These are phyloP conservation scores for Nepenthes gracilis DNA, from an alignment of 148 eudicot species.

Conservation along the genomic window DNA sequence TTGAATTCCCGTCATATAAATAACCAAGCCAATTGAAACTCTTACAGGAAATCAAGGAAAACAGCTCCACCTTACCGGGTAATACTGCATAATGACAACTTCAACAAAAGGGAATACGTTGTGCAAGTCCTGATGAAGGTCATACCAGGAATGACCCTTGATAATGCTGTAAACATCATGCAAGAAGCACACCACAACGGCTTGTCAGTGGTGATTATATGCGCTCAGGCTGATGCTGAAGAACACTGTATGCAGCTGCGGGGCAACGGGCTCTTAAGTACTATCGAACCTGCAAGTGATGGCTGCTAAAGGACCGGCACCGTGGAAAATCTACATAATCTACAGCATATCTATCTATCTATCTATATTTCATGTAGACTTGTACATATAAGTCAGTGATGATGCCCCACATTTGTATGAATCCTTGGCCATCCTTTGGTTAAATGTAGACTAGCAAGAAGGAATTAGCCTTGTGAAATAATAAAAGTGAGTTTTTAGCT, in stretches of 20 bases:
- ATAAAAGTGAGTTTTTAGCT: no score
- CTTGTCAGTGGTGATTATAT: slow-evolving; percentile 65
- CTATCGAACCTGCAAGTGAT: slow-evolving; percentile 78
- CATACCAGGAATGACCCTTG: slow-evolving; percentile 86
- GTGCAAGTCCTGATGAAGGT: slow-evolving; percentile 98
- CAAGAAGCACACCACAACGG: slow-evolving; percentile 87
- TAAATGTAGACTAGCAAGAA: no score
- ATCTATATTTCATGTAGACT: no score
- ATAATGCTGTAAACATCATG: slow-evolving; percentile 88
- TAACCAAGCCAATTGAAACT: background rate
- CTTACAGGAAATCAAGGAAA: slow-evolving; percentile 69
- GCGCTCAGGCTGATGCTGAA: slow-evolving; percentile 85
- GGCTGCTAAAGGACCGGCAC: slow-evolving; percentile 35
- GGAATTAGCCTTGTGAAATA: no score
- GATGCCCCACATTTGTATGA: no score
- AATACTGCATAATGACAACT: slow-evolving; percentile 84
- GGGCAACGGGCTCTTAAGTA: slow-evolving; percentile 80
- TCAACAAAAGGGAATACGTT: slow-evolving; percentile 91
- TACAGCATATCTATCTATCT: no score
- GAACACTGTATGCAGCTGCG: slow-evolving; percentile 82
- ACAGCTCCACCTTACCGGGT: slow-evolving; percentile 83
- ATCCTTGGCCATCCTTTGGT: no score
- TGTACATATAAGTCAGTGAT: no score
- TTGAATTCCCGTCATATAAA: background rate
- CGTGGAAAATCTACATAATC: background rate